Conservation (phyloP, 805 yeast species). For the Wickerhamiella hasegawae region DNA sequence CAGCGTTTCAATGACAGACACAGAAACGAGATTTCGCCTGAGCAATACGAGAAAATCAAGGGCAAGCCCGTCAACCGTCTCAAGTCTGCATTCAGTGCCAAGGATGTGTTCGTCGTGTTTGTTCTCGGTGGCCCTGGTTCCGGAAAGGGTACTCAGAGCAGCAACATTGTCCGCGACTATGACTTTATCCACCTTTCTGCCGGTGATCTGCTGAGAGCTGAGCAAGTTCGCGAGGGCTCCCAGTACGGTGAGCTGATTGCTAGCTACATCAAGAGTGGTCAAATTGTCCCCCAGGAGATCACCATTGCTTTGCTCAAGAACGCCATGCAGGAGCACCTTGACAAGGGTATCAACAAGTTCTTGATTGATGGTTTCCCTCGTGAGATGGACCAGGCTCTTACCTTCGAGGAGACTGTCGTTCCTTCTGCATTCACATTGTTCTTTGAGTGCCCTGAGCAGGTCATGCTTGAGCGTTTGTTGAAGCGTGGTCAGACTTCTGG, state of each 20-base stretch:
- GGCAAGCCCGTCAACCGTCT: constrained; percentile 14
- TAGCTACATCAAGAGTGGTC: constrained; percentile 69
- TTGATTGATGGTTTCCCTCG: constrained; percentile 94
- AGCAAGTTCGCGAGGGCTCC: constrained; percentile 70
- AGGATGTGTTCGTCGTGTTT: constrained; percentile 65
- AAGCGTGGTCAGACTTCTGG: constrained; percentile 94
- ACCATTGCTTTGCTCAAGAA: constrained; percentile 70
- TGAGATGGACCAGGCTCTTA: constrained; percentile 93
- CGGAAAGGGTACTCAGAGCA: constrained; percentile 96
- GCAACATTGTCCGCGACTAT: constrained; percentile 61
- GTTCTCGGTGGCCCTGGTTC: constrained; percentile 97
- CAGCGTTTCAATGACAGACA: constrained; percentile 16
- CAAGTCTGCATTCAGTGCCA: constrained; percentile 35
- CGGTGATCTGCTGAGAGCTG: constrained; percentile 91
- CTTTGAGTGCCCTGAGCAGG: constrained; percentile 51
- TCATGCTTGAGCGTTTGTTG: constrained; percentile 71
- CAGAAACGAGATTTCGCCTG: constrained; percentile 17
- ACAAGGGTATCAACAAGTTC: constrained; percentile 43
- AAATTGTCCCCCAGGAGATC: constrained; percentile 83
- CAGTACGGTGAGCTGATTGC: constrained; percentile 76
- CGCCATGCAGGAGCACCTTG: constrained; percentile 42
- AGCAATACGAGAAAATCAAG: constrained; percentile 24
- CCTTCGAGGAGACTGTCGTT: constrained; percentile 61
- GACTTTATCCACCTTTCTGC: constrained; percentile 83
- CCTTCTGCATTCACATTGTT: constrained; percentile 25